Percentiles rank a stretch among this genome's conserved stretches.
Conservation (phyloP, 2,329 filamentous ascomycete species). For the Sclerotinia sclerotiorum region DNA sequence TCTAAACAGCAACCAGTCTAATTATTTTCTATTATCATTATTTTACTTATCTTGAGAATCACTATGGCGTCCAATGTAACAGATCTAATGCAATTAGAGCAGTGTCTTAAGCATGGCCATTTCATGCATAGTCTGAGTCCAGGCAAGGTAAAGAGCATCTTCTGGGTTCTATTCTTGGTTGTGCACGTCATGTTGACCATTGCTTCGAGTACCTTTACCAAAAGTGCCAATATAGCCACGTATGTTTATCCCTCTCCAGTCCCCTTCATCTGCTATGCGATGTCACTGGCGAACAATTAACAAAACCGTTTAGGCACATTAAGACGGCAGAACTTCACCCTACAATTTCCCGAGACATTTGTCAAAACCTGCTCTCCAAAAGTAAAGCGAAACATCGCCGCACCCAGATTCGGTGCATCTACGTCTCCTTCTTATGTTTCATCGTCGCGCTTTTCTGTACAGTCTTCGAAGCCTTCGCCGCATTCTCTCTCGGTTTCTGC, state of each 20-base stretch:
- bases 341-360: not conserved
- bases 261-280: not conserved
- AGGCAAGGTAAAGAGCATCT: slow-evolving; percentile 52
- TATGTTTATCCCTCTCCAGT: not conserved
- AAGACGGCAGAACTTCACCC: not conserved
- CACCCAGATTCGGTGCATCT: slow-evolving; percentile 45
- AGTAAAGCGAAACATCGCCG: slow-evolving; percentile 15
- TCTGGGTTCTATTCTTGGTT: slow-evolving; percentile 49
- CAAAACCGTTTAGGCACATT: not conserved
- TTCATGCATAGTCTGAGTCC: slow-evolving; percentile 45
- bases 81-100: not conserved
- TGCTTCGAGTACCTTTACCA: slow-evolving; percentile 39
- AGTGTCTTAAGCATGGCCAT: slow-evolving; percentile 44
- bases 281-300: not conserved
- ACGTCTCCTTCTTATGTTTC: slow-evolving; percentile 48
- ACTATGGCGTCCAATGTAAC: not conserved
- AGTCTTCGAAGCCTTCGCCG: slow-evolving; percentile 53
- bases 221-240: not conserved
- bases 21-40: not conserved
- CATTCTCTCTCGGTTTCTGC: slow-evolving; percentile 49
- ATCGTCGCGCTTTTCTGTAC: slow-evolving; percentile 47
- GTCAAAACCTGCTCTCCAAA: not conserved
- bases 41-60: no score
- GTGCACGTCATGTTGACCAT: slow-evolving; percentile 48
- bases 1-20: not conserved